Evolutionary conservation across 495 filamentous ascomycete species (phyloP).

Genomic region (Aspergillus mulundensis): DNA sequence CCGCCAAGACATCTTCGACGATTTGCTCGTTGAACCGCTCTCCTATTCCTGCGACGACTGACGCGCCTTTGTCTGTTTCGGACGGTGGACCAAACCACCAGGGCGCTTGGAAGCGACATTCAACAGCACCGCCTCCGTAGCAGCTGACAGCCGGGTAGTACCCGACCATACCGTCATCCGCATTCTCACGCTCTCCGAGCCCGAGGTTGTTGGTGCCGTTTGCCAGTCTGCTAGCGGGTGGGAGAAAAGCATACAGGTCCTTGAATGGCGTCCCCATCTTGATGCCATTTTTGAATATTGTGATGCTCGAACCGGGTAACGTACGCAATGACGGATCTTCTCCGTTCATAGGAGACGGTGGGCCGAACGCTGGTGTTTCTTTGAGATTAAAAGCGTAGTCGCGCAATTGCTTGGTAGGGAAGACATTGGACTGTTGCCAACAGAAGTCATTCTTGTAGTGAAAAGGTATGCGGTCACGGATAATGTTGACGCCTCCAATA

Average conservation of each 20-base stretch:
- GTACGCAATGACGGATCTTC: constrained; percentile 70
- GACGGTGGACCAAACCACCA: constrained; percentile 82
- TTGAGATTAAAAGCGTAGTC: constrained; percentile 54
- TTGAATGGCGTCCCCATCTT: constrained; percentile 84
- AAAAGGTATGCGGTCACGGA: constrained; percentile 91
- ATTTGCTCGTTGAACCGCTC: constrained; percentile 93
- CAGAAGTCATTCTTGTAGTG: constrained; percentile 88
- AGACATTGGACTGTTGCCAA: constrained; percentile 93
- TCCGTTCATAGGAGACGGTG: constrained; percentile 59
- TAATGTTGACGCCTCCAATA: constrained; percentile 61
- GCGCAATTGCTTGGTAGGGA: constrained; percentile 82
- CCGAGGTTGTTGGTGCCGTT: constrained; percentile 60
- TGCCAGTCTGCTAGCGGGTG: constrained; percentile 71
- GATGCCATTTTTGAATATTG: constrained; percentile 86
- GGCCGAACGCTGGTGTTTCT: constrained; percentile 47
- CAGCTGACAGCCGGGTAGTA: constrained; percentile 94
- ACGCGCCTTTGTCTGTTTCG: constrained; percentile 28
- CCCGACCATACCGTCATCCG: constrained; percentile 90
- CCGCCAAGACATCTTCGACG: constrained; percentile 87
- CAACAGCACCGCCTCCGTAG: constrained; percentile 84
- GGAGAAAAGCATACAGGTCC: constrained; percentile 85
- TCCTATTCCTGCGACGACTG: constrained; percentile 57
- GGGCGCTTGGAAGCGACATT: constrained; percentile 84
- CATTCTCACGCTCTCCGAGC: constrained; percentile 68
- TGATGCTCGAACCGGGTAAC: constrained; percentile 79